phyloP scores from a whole-genome alignment of 768 basidiomycete species.

The Rhizopogon roseolus region DNA sequence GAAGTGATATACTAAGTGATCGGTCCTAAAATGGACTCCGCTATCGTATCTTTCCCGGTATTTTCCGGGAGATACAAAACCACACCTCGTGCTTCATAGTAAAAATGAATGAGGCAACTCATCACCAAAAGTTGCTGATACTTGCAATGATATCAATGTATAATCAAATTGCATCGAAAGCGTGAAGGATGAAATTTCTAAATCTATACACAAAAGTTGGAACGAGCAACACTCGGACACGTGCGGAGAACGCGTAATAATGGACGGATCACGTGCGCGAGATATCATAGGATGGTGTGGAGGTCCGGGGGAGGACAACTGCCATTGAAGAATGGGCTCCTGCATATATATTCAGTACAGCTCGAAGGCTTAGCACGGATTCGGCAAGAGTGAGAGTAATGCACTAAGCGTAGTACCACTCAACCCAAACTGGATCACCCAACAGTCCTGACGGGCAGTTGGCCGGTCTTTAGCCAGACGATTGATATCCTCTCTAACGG shows the following conservation, averaged over 20 bases:
- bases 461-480: not conserved
- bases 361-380: not conserved
- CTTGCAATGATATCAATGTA: too few relatives aligned
- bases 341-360: not conserved
- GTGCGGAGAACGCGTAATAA: not conserved
- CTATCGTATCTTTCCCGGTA: too few relatives aligned
- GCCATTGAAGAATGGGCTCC: too few relatives aligned
- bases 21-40: not conserved
- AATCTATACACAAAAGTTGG: too few relatives aligned
- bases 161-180: too few relatives aligned
- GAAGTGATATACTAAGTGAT: not conserved
- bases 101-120: too few relatives aligned
- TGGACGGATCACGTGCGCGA: not conserved
- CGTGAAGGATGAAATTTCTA: too few relatives aligned
- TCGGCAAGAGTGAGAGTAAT: not conserved
- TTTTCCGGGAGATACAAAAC: too few relatives aligned
- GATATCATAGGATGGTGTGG: not conserved
- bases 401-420: not conserved
- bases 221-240: not conserved
- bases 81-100: too few relatives aligned
- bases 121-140: too few relatives aligned
- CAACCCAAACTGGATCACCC: not conserved
- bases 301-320: too few relatives aligned
- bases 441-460: not conserved
- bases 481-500: not conserved